Evolutionary conservation across 1,139 yeast species (phyloP).

Genomic region (Sugiyamaella novakii): DNA sequence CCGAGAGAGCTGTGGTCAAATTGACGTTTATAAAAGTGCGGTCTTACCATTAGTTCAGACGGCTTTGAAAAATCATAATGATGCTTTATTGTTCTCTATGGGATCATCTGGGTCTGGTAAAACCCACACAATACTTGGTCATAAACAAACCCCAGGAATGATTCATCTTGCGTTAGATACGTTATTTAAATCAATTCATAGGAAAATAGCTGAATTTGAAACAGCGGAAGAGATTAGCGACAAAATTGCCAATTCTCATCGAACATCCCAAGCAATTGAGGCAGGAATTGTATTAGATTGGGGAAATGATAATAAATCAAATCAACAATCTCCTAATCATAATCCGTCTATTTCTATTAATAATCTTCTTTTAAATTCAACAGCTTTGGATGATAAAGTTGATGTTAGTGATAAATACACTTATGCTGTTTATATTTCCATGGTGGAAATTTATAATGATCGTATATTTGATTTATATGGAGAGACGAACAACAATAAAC

Average conservation of each 20-base stretch:
- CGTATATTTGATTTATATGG: constrained; percentile 38
- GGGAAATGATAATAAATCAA: constrained; percentile 28
- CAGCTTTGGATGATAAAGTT: constrained; percentile 6
- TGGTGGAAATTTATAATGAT: constrained; percentile 44
- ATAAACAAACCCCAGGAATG: constrained; percentile 39
- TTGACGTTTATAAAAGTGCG: constrained; percentile 40
- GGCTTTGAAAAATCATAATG: constrained; percentile 41
- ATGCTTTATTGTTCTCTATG: constrained; percentile 49
- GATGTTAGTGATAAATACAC: constrained; percentile 25
- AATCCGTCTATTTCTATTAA: not conserved
- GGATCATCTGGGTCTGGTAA: constrained; percentile 59
- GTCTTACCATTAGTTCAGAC: constrained; percentile 40
- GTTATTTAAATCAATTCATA: constrained; percentile 50
- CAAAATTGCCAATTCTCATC: constrained; percentile 27
- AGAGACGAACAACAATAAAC: constrained; percentile 15
- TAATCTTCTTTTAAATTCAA: not conserved
- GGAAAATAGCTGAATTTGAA: constrained; percentile 47
- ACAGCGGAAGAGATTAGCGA: constrained; percentile 38
- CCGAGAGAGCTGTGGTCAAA: constrained; percentile 37
- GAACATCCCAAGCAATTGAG: constrained; percentile 42
- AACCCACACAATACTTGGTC: constrained; percentile 39
- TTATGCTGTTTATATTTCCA: constrained; percentile 40
- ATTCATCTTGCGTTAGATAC: constrained; percentile 43
- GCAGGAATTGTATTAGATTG: constrained; percentile 41
- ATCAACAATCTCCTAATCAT: not conserved